Percentiles rank a stretch among this genome's conserved stretches.
phyloP scores from a whole-genome alignment of 352 stramenopile species.

The Phytopythium cucurbitacearum region DNA sequence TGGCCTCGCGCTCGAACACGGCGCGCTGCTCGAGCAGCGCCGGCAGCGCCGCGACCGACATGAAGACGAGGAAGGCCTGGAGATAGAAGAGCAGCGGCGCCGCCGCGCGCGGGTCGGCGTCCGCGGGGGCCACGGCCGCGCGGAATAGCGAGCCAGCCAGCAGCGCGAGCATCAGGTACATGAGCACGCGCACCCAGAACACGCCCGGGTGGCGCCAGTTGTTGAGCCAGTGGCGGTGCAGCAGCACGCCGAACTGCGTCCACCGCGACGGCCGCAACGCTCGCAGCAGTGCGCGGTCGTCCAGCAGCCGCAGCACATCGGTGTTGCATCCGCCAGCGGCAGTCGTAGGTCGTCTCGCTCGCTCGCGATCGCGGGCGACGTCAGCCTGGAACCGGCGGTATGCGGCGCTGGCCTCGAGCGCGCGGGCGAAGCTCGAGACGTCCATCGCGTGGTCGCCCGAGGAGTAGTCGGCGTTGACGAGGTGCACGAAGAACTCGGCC shows the following conservation, averaged over 20 bases:
- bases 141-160: constrained; percentile 79
- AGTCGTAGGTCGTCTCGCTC: constrained; percentile 5
- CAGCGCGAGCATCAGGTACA: constrained; percentile 72
- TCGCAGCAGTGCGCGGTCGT: constrained; percentile 34
- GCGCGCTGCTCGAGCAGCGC: constrained; percentile 79
- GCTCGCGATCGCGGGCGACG: constrained; percentile 25
- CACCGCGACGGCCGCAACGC: constrained; percentile 31
- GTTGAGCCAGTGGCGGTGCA: constrained; percentile 52
- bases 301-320: constrained; percentile 4
- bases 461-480: constrained; percentile 62
- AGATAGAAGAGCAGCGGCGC: constrained; percentile 85
- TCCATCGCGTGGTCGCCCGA: constrained; percentile 12
- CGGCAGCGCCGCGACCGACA: constrained; percentile 86
- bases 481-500: constrained; percentile 58
- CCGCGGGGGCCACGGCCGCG: constrained; percentile 33
- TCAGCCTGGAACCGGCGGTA: constrained; percentile 21
- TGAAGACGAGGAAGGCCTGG: constrained; percentile 89
- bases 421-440: constrained; percentile 26
- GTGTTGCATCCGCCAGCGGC: constrained; percentile 2
- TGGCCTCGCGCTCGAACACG: constrained; percentile 80
- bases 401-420: constrained; percentile 24
- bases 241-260: constrained; percentile 48
- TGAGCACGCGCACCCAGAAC: constrained; percentile 77
- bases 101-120: constrained; percentile 24
- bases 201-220: constrained; percentile 68